Evolutionary conservation across 208 protist species (phyloP).

Genomic region (Leptomonas pyrrhocoris): DNA sequence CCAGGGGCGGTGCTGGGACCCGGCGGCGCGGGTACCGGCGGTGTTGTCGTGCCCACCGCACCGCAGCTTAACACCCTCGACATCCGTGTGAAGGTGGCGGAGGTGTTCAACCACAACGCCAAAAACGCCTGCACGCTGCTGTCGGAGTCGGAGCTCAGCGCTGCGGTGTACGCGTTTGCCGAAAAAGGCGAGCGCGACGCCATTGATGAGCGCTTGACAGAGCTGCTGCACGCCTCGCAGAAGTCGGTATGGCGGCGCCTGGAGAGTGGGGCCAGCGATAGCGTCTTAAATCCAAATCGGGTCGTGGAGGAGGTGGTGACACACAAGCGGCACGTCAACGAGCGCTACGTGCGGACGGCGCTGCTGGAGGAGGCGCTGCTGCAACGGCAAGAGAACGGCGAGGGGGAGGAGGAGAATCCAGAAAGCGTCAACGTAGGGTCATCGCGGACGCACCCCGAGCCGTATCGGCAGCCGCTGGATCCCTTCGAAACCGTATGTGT

Average conservation of each 20-base stretch:
- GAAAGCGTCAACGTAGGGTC: background rate
- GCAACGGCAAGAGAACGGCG: slow-evolving; percentile 21
- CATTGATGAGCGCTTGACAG: slow-evolving; percentile 80
- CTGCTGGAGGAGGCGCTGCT: slow-evolving; percentile 35
- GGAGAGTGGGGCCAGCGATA: slow-evolving; percentile 56
- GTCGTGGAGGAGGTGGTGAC: slow-evolving; percentile 58
- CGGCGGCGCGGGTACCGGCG: slow-evolving; percentile 6
- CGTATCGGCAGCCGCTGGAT: slow-evolving; percentile 13
- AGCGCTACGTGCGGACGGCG: slow-evolving; percentile 54
- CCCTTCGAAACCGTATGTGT: slow-evolving; percentile 23
- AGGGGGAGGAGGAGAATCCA: slow-evolving; percentile 15
- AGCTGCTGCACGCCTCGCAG: slow-evolving; percentile 74
- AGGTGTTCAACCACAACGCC: slow-evolving; percentile 83
- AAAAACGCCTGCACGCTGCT: slow-evolving; percentile 80
- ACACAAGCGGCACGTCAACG: slow-evolving; percentile 79
- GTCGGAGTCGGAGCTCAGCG: slow-evolving; percentile 79
- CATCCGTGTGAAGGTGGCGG: slow-evolving; percentile 85
- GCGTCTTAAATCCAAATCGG: slow-evolving; percentile 57
- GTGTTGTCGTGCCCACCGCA: slow-evolving; percentile 42
- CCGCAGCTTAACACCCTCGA: slow-evolving; percentile 71
- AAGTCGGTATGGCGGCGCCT: slow-evolving; percentile 75
- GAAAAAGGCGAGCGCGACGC: slow-evolving; percentile 88
- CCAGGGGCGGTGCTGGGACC: slow-evolving; percentile 6
- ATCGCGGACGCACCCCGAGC: background rate
- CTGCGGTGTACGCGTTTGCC: slow-evolving; percentile 89